Evolutionary conservation across 2,329 filamentous ascomycete genomes (phyloP), one percentile per base, ranked within the genome.

Genomic region (Cylindrodendrum hubeiense): DNA sequence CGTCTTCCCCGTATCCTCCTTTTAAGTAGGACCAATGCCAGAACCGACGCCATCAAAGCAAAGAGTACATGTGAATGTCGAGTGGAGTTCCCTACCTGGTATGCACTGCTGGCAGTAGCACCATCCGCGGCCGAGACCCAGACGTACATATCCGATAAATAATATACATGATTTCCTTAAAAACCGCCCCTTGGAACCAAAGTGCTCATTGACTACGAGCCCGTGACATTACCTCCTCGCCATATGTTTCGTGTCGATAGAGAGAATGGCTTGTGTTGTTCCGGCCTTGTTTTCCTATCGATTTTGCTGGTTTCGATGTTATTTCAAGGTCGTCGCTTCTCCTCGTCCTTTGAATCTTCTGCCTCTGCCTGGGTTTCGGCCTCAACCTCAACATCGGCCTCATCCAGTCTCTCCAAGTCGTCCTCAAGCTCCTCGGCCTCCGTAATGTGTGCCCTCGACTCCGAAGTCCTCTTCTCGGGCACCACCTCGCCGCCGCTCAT

Each of bases 401-500:
- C 79, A 4, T 80, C 79, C 3, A 75, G 74, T 44, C 81, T 78
- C 65, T 83, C 82, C 30, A 85, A 74, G 24, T 85, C 83, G 63
- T 84, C 81, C 71, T 86, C 84, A 24, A 87, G 82, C 72, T 85
- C 84, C 74, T 89, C 86, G 5, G 74, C 78, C 74, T 88, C 85
- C 0, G 83, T 84, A 44, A 88, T 82, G 63, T 83, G 79, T 4
- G 79, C 78, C 10, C 76, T 77, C 3, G 72, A 71, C n/a, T 74
- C 77, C 22, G 68, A 75, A 51, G 66, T 76, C 21, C 69, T 76
- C 34, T 83, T 81, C 4, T 85, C 78, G 0, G 84, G 79, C 9
- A 84, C 75, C 10, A 84, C 75, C 60, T 97, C 94, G 9, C 92
- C 92, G 13, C 95, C 95, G 73, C 88, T 96, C 89, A 98, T 93